Conservation (phyloP, 352 stramenopile genomes). For the Phytophthora syringae region DNA sequence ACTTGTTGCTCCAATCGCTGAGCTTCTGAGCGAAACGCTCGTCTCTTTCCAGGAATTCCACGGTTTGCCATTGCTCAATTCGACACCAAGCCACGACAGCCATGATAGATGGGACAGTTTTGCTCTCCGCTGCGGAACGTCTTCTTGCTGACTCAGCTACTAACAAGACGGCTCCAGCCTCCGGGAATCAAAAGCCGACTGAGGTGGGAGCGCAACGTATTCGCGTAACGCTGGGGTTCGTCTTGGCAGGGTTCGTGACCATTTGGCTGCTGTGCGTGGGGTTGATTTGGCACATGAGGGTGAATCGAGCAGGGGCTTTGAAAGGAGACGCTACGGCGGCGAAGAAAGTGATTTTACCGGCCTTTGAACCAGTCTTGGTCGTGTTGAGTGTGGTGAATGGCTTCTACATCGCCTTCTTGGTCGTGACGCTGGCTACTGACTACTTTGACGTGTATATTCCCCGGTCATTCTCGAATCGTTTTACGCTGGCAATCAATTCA, state of each 20-base stretch:
- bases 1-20: background rate
- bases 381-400: constrained; percentile 39
- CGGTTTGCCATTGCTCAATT: constrained; percentile 29
- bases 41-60: constrained; percentile 10
- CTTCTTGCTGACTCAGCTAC: constrained; percentile 19
- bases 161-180: background rate
- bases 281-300: constrained; percentile 42
- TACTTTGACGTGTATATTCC: constrained; percentile 29
- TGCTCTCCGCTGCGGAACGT: constrained; percentile 2
- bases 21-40: constrained; percentile 21
- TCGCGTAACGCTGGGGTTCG: constrained; percentile 31
- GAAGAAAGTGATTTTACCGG: constrained; percentile 48
- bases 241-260: constrained; percentile 38
- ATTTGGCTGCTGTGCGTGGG: constrained; percentile 47
- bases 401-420: constrained; percentile 34
- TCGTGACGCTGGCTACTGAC: constrained; percentile 20
- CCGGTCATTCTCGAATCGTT: constrained; percentile 30
- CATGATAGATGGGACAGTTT: background rate
- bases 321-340: constrained; percentile 36
- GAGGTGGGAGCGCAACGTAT: constrained; percentile 20
- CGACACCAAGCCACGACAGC: constrained; percentile 2
- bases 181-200: background rate
- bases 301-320: constrained; percentile 37
- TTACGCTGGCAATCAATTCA: constrained; percentile 45
- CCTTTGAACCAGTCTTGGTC: constrained; percentile 53